Base-by-base conservation (phyloP, 2,329 filamentous ascomycete species). In the Tolypocladium ovalisporum region DNA sequence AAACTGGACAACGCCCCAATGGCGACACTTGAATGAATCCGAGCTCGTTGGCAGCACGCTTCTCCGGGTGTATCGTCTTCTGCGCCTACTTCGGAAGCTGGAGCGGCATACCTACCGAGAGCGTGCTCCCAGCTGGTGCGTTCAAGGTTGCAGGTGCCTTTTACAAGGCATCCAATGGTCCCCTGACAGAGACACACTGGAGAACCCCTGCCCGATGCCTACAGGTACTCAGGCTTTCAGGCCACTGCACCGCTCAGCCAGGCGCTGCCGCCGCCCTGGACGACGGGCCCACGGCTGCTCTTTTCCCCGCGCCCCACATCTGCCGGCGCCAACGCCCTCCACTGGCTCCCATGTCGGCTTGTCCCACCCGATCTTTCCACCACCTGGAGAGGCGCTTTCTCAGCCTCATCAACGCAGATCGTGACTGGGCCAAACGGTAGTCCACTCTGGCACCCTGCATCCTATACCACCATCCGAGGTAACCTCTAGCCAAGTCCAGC, bases 361-460 rank as follows among this genome's bases (percentile, higher is more conserved):
- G 47, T 22, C 29, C 24, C 44, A 49, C 44, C 44, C 27, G 27
- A 19, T 49, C 44, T 32, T 29, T 32, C 44, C 6, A 17, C 44
- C 24, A n/a, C 44, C 40, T 47, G 27, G 47, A 35, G 17, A 19
- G 37, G 39, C 54, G 34, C 32, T 22, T 55, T 36, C 51, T 54
- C 49, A 54, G 51, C 55, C 49, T 57, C 56, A 36, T 36, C 55
- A 34, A 34, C 52, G 39, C 52, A 27, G 39, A 57, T 49, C 49
- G 27, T 40, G 49, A 40, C 27, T 36, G 34, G 19, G 15, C 44
- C 35, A 39, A 32, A 13, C 29, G 9, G 27, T 29, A 51, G 47
- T 8, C 47, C 27, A 13, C 47, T 34, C 47, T n/a, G 29, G n/a
- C 29, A 35, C 32, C 47, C 47, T 35, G 29, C 47, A 51, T 51